phyloP scores from a whole-genome alignment of 495 filamentous ascomycete species.

The Alectoria sarmentosa region DNA sequence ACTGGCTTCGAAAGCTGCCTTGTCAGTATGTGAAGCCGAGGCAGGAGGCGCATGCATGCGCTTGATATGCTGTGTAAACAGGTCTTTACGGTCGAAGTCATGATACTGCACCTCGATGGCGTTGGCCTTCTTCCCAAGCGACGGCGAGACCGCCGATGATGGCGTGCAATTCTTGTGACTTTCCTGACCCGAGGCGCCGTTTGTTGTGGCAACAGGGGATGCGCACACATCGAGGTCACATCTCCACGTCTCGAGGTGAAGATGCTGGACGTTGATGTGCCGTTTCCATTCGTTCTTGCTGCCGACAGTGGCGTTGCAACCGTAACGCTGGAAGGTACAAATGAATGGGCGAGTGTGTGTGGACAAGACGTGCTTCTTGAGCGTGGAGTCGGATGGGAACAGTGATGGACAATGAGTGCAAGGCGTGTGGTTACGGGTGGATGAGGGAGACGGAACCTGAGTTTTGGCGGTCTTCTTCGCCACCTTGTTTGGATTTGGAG shows the following conservation, averaged over 20 bases:
- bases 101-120: slow-evolving; percentile 35
- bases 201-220: slow-evolving; percentile 23
- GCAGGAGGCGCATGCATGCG: slow-evolving; percentile 72
- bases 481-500: slow-evolving; percentile 3
- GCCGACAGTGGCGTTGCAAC: slow-evolving; percentile 77
- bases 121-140: neutral
- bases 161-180: neutral
- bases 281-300: slow-evolving; percentile 98
- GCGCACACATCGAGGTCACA: slow-evolving; percentile 64
- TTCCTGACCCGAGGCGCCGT: slow-evolving; percentile 5
- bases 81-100: slow-evolving; percentile 87
- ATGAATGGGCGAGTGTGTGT: slow-evolving; percentile 57
- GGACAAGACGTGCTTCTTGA: slow-evolving; percentile 25
- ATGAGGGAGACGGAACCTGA: slow-evolving; percentile 1
- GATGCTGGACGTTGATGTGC: slow-evolving; percentile 75
- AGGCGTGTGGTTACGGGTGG: slow-evolving; percentile 5
- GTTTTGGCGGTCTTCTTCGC: slow-evolving; percentile 11
- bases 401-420: slow-evolving; percentile 20
- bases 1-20: slow-evolving; percentile 35
- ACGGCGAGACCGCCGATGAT: neutral
- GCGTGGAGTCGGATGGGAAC: slow-evolving; percentile 21
- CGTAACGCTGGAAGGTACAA: slow-evolving; percentile 77
- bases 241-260: slow-evolving; percentile 70
- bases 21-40: slow-evolving; percentile 39
- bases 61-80: slow-evolving; percentile 89